Conservation (phyloP, 495 filamentous ascomycete species). For the Aspergillus sparsus region DNA sequence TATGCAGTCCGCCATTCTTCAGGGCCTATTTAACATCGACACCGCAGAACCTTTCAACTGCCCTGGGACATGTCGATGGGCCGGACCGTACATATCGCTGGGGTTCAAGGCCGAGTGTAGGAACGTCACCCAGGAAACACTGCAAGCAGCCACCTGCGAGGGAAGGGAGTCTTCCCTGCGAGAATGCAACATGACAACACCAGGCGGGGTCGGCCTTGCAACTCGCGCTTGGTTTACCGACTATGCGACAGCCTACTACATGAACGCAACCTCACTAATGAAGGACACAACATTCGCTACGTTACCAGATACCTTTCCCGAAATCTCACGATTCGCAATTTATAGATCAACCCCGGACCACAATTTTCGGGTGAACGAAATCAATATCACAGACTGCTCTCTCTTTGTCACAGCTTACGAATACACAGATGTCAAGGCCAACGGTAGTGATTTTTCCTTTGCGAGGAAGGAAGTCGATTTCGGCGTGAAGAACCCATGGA, state of each 20-base stretch:
- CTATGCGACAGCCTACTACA: slow-evolving; percentile 5
- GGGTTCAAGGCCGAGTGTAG: slow-evolving; percentile 23
- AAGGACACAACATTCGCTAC: background rate
- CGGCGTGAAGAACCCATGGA: slow-evolving; percentile 20
- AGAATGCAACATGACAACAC: slow-evolving; percentile 19
- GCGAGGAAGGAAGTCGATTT: slow-evolving; percentile 20
- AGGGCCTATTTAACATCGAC: slow-evolving; percentile 21
- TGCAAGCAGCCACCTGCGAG: slow-evolving; percentile 19
- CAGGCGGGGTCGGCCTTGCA: slow-evolving; percentile 9
- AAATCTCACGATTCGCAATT: slow-evolving; percentile 22
- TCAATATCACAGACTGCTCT: slow-evolving; percentile 26
- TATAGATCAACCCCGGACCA: slow-evolving; percentile 15
- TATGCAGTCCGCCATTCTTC: slow-evolving; percentile 22
- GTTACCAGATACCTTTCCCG: slow-evolving; percentile 17
- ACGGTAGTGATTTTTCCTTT: slow-evolving; percentile 21
- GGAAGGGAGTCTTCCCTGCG: background rate
- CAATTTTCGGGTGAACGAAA: slow-evolving; percentile 12
- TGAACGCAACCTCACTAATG: slow-evolving; percentile 12
- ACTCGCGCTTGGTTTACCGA: background rate
- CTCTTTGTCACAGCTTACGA: slow-evolving; percentile 21
- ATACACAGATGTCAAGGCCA: slow-evolving; percentile 16
- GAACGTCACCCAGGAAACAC: slow-evolving; percentile 24
- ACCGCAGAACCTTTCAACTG: slow-evolving; percentile 20
- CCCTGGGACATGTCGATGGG: slow-evolving; percentile 20
- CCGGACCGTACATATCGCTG: slow-evolving; percentile 22